Evolutionary conservation across 2,329 filamentous ascomycete species (phyloP).

Genomic region (Calonectria montana): DNA sequence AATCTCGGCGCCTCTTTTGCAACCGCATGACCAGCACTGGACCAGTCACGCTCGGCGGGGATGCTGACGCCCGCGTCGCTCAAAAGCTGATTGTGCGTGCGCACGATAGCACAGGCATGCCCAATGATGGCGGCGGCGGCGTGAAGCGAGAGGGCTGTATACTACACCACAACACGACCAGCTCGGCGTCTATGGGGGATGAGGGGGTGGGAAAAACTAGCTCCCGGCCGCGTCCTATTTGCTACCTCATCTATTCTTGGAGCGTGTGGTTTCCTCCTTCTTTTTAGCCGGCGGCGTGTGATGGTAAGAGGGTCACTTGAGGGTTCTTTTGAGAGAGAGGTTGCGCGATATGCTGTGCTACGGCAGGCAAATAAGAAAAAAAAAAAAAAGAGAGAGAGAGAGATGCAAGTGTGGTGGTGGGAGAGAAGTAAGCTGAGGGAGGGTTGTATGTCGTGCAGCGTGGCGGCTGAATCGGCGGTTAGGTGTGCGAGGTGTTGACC

Average conservation of each 20-base stretch:
- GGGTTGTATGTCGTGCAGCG: not conserved
- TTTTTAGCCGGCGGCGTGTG: not conserved
- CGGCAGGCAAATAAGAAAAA: not conserved
- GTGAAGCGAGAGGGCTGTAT: not conserved
- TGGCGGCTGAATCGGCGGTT: slow-evolving; percentile 12
- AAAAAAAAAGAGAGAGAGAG: too few species aligned
- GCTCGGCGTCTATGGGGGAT: not conserved
- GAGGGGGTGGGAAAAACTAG: not conserved
- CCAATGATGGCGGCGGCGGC: not conserved
- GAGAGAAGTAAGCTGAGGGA: not conserved
- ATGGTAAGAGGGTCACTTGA: not conserved
- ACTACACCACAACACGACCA: not conserved
- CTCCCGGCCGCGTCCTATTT: not conserved
- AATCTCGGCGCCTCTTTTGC: slow-evolving; percentile 2
- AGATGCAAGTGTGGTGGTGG: too few species aligned
- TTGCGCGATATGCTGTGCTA: not conserved
- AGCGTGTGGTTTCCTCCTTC: not conserved
- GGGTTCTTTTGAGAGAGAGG: not conserved
- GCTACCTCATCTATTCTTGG: slow-evolving; percentile 10
- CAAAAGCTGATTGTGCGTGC: not conserved
- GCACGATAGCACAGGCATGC: not conserved
- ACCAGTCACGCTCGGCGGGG: slow-evolving; percentile 7
- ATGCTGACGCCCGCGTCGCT: not conserved
- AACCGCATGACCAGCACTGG: slow-evolving; percentile 10
- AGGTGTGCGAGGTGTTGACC: not conserved